A percentile compares a stretch with the other conserved stretches of the same genome.
Conservation (phyloP, 2,329 filamentous ascomycete species). For the Gliomastix tumulicola region DNA sequence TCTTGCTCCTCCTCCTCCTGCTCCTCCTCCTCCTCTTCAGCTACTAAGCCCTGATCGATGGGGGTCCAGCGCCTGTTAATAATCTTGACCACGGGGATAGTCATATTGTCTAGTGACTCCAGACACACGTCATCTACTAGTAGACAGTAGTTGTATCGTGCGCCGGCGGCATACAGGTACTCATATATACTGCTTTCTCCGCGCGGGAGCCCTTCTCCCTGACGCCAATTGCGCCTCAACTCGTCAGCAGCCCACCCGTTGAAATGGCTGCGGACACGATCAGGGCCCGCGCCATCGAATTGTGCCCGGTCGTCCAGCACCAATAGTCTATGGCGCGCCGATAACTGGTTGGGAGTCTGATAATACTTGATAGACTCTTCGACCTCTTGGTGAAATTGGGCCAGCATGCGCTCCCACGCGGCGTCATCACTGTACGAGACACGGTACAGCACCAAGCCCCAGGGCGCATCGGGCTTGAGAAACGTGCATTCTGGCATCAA, state of each 20-base stretch:
- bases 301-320: background rate
- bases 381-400: conserved; percentile 1
- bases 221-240: background rate
- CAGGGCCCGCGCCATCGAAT: background rate
- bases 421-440: conserved; percentile 2
- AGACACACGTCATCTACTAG: background rate
- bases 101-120: background rate
- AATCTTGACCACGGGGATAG: background rate
- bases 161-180: background rate
- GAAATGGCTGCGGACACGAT: background rate
- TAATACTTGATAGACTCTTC: background rate
- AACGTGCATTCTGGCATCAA: too few relatives aligned
- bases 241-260: background rate
- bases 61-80: background rate
- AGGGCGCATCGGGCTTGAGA: background rate
- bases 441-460: conserved; percentile 3
- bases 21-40: background rate
- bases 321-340: background rate
- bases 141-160: background rate
- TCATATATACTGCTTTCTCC: background rate
- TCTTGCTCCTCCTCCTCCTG: background rate
- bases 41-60: too few relatives aligned
- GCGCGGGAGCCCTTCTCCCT: background rate
- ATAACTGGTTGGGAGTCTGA: background rate
- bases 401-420: conserved; percentile 3